Evolutionary conservation across 2,329 filamentous ascomycete genomes (phyloP), one percentile per base, ranked within the genome.

Genomic region (Scolecobasidium constrictum): DNA sequence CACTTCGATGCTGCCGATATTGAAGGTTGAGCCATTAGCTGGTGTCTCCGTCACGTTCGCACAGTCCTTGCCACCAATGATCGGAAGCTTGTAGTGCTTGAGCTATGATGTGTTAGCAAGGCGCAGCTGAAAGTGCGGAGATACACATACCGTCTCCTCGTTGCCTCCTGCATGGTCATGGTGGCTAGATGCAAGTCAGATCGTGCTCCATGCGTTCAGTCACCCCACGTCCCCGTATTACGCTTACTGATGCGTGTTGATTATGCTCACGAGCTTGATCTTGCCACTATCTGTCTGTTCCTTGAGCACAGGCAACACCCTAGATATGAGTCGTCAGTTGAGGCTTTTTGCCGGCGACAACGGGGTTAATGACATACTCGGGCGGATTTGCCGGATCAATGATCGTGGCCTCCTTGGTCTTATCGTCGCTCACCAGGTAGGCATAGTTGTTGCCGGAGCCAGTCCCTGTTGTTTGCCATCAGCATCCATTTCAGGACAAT

Each of bases 111-210:
- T 37, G 17, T 23, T 13, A n/a, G 28, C 16, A 31, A 31, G 26
- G 26, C 9, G 26, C 26, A 31, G n/a, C 9, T 31, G 26, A 31
- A 31, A n/a, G 26, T 7, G 26, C 26, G n/a, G n/a, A n/a, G 9
- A n/a, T 13, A 11, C 17, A 18, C 9, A 13, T 36, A 88, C 86
- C 49, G 94, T 72, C 53, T 87, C 79, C 45, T 75, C 73, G 61
- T 98, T 98, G 6, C 92, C 92, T 49, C 92, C 92, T 1, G 92
- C 82, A 63, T 98, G 92, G 52, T 98, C 92, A 71, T 81, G 82
- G 60, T 98, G 92, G 59, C 88, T 94, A 47, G 39, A n/a, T 33
- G 2, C 18, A 7, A 6, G n/a, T n/a, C n/a, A n/a, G n/a, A n/a
- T n/a, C n/a, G n/a, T n/a, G n/a, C n/a, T n/a, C n/a, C n/a, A n/a